Base-by-base conservation (phyloP, 129 eudicot species). In the Kitagawia praeruptora region DNA sequence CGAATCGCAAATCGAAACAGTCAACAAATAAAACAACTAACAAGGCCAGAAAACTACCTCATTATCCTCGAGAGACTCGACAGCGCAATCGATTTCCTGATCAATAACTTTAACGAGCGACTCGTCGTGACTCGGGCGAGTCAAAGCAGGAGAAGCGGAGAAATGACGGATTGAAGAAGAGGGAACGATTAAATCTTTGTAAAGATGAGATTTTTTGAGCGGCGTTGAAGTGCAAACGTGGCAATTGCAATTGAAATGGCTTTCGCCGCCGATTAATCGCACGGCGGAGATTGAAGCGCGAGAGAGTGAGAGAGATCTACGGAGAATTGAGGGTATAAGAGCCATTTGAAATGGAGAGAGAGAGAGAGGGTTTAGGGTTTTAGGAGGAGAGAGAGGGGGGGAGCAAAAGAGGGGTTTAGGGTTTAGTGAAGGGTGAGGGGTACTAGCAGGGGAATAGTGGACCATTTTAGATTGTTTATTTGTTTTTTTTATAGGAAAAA, bases 71-170 rank as follows among this genome's bases (percentile, higher is more conserved):
- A 84, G 73, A 23, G 87, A 75, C 64, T 90, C 93, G 47, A 77
- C 87, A 28, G 92, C 87, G 80, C 85, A 86, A 16, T 64, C 70
- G 66, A 95, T 87, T 85, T 95, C 97, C 5, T 83, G 73, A 4
- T 89, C 88, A 8, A 95, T 72, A 45, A 87, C 86, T 69, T 81
- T 79, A 71, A 92, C 69, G 53, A 95, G 90, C 37, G 69, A 61
- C 34, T 61, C 34, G 69, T 61, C 69, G 69, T n/a, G 34, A 61
- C 69, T 25, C 69, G 69, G 69, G 34, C 34, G 69, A 8, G 88
- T 42, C 74, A n/a, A 0, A 25, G 69, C 69, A 10, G 84, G 74
- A 8, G 87, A 77, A 28, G 85, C 74, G 8, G 85, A 90, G 80
- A 64, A 88, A 76, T 70, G 79, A 75, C 72, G 54, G 7, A 82